Evolutionary conservation across 2,329 filamentous ascomycete genomes (phyloP).

Genomic region (Aspergillus ibericus): DNA sequence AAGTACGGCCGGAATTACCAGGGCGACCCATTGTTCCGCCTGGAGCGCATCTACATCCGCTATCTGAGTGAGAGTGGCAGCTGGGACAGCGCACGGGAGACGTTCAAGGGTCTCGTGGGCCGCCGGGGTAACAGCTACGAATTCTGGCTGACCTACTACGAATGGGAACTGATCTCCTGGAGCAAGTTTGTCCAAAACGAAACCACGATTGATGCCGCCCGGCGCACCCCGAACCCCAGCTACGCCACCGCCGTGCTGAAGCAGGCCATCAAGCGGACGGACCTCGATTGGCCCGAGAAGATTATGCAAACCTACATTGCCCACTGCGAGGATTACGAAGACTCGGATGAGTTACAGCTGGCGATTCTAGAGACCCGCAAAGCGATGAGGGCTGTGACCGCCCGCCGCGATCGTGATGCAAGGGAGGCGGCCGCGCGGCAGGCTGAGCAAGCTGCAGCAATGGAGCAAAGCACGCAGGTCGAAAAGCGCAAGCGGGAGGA

Average conservation of each 20-base stretch:
- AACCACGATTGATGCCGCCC: slow-evolving; percentile 52
- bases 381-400: slow-evolving; percentile 62
- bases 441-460: slow-evolving; percentile 23
- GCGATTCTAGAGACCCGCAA: slow-evolving; percentile 74
- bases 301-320: slow-evolving; percentile 49
- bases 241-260: slow-evolving; percentile 75
- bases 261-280: slow-evolving; percentile 61
- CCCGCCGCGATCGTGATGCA: slow-evolving; percentile 66
- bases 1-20: slow-evolving; percentile 74
- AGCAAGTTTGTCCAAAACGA: slow-evolving; percentile 57
- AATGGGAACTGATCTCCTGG: slow-evolving; percentile 83
- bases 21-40: slow-evolving; percentile 83
- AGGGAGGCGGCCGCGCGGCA: slow-evolving; percentile 52
- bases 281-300: slow-evolving; percentile 53
- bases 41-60: slow-evolving; percentile 90
- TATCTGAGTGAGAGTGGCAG: slow-evolving; percentile 83
- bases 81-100: slow-evolving; percentile 70
- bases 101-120: slow-evolving; percentile 72
- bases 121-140: slow-evolving; percentile 76
- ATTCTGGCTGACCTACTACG: slow-evolving; percentile 91
- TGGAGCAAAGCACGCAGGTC: slow-evolving; percentile 27
- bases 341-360: slow-evolving; percentile 69
- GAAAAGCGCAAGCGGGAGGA: slow-evolving; percentile 72
- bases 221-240: slow-evolving; percentile 65
- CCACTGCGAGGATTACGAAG: slow-evolving; percentile 84